Percentiles rank a stretch among this genome's conserved stretches.
These are phyloP conservation scores for Globisporangium paroecandrum DNA, from an alignment of 352 stramenopile genomes.

Conservation along the genomic window DNA sequence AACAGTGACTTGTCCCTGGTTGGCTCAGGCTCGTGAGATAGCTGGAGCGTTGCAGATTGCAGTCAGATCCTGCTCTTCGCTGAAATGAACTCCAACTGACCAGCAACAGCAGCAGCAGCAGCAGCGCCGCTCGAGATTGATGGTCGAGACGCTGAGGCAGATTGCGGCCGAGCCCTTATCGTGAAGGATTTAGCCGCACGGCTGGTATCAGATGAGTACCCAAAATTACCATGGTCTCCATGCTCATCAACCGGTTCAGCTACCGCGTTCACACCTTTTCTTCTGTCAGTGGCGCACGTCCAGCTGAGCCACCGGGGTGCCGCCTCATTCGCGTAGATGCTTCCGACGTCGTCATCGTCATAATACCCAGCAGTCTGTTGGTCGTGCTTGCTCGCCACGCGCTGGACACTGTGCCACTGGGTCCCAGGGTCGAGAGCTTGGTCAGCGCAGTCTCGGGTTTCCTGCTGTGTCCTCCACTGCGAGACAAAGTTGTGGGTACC, in stretches of 20 bases:
- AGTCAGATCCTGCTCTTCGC: slow-evolving; percentile 1
- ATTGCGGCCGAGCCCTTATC: slow-evolving; percentile 28
- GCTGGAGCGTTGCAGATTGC: slow-evolving; percentile 16
- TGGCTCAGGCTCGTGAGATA: background rate
- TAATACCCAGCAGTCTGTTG: background rate
- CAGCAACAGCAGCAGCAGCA: no score
- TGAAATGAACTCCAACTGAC: background rate
- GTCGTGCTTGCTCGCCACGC: slow-evolving; percentile 14
- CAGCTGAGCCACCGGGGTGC: slow-evolving; percentile 11
- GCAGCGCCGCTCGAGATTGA: background rate
- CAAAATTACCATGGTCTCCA: slow-evolving; percentile 10
- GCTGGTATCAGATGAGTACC: background rate
- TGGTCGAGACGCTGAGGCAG: slow-evolving; percentile 19
- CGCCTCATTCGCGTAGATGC: slow-evolving; percentile 16
- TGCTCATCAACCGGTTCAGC: background rate
- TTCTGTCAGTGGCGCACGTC: slow-evolving; percentile 11
- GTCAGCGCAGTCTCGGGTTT: background rate
- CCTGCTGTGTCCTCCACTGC: slow-evolving; percentile 29
- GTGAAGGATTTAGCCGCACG: background rate
- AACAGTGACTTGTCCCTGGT: background rate
- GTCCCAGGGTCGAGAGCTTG: slow-evolving; percentile 5
- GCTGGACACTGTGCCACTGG: slow-evolving; percentile 26
- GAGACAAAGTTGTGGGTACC: slow-evolving; percentile 24
- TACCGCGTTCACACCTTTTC: slow-evolving; percentile 1
- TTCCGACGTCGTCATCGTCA: slow-evolving; percentile 15